Conservation (phyloP, 768 basidiomycete species). For the Naganishia friedmannii region DNA sequence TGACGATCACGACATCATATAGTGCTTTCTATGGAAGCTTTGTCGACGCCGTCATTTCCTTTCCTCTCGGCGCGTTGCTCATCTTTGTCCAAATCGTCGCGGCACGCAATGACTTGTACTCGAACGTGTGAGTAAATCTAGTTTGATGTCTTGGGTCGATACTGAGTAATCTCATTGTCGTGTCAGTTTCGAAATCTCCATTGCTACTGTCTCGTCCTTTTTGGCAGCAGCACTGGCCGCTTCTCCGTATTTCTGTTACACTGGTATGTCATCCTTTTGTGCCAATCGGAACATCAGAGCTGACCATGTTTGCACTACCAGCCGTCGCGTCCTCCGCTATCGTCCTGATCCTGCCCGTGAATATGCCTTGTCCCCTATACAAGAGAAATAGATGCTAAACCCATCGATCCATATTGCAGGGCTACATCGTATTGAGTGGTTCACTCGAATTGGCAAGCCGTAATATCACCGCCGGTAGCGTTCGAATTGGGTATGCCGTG, state of each 20-base stretch:
- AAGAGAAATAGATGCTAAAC: neutral
- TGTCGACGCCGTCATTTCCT: conserved; percentile 68
- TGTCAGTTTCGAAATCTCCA: conserved; percentile 61
- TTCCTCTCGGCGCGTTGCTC: conserved; percentile 73
- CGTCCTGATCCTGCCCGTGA: conserved; percentile 29
- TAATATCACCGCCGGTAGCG: conserved; percentile 78
- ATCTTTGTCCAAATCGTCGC: conserved; percentile 70
- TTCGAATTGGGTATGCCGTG: conserved; percentile 73
- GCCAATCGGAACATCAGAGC: neutral
- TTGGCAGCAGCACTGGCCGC: conserved; percentile 70
- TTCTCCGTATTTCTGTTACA: conserved; percentile 71
- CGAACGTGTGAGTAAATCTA: conserved; percentile 63
- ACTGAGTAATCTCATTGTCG: conserved; percentile 13
- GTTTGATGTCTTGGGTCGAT: conserved; percentile 53
- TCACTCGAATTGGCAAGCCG: conserved; percentile 75
- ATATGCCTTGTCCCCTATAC: neutral
- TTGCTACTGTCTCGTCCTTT: conserved; percentile 76
- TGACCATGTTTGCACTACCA: neutral
- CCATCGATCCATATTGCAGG: conserved; percentile 24
- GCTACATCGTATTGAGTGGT: conserved; percentile 57
- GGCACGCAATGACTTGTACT: conserved; percentile 72
- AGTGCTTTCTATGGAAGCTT: conserved; percentile 72
- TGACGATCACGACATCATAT: conserved; percentile 43
- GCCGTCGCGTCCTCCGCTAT: conserved; percentile 62
- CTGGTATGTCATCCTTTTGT: conserved; percentile 41